phyloP scores from a whole-genome alignment of 495 filamentous ascomycete genomes.

The Sporormia fimetaria region DNA sequence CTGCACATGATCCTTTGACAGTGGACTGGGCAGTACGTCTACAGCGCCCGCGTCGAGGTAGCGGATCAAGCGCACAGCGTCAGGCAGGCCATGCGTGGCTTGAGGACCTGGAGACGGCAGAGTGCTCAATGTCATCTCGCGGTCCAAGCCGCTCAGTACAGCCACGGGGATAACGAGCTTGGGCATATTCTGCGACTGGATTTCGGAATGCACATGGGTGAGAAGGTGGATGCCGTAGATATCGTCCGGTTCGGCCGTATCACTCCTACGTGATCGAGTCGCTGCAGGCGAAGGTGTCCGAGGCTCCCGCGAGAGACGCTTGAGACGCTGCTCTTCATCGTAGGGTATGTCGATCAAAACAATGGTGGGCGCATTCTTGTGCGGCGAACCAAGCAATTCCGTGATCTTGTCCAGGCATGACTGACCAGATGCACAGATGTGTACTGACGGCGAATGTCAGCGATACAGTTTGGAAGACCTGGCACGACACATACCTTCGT shows the following conservation, averaged over 20 bases:
- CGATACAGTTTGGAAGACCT: neutral
- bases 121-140: constrained; percentile 19
- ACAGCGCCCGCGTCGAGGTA: constrained; percentile 77
- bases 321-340: constrained; percentile 29
- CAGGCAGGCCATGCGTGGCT: constrained; percentile 29
- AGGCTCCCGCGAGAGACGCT: constrained; percentile 25
- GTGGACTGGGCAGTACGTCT: constrained; percentile 70
- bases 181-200: constrained; percentile 23
- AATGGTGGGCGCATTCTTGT: constrained; percentile 20
- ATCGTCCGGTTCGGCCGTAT: constrained; percentile 22
- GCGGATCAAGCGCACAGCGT: constrained; percentile 43
- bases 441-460: constrained; percentile 15
- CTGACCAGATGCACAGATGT: constrained; percentile 24
- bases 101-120: constrained; percentile 24
- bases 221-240: constrained; percentile 30
- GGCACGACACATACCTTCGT: constrained; percentile 24
- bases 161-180: constrained; percentile 28
- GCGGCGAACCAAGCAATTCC: constrained; percentile 20
- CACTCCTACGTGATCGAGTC: constrained; percentile 1
- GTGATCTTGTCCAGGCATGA: constrained; percentile 26
- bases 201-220: constrained; percentile 27
- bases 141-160: constrained; percentile 26
- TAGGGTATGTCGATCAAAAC: constrained; percentile 31
- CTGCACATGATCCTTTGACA: constrained; percentile 57
- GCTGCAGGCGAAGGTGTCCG: constrained; percentile 26